Percentiles rank a stretch among this genome's conserved stretches.
These are phyloP conservation scores for Chytridium lagenaria DNA, from an alignment of 371 early-diverging fungal genomes.

Conservation along the genomic window DNA sequence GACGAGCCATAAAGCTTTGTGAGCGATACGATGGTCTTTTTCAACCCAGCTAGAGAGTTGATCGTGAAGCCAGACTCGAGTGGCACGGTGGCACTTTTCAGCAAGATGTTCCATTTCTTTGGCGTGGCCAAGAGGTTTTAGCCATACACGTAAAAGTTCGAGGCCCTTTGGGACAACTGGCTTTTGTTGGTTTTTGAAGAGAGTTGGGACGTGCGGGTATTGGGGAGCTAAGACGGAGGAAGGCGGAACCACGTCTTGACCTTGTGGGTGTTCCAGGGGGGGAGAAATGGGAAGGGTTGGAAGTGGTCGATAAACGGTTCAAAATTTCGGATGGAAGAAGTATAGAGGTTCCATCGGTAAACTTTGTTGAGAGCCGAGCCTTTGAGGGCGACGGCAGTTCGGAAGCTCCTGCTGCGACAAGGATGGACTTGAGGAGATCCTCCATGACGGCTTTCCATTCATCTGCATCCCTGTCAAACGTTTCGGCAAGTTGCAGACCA, in stretches of 20 bases:
- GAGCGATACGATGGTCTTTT: not conserved
- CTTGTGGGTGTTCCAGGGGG: constrained; percentile 9
- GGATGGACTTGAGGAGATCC: not conserved
- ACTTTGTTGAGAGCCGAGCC: not conserved
- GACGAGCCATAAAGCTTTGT: constrained; percentile 19
- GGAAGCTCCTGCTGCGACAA: not conserved
- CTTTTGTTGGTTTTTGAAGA: not conserved
- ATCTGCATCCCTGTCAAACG: not conserved
- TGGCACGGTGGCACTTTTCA: constrained; percentile 20
- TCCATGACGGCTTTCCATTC: not conserved
- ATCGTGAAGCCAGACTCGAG: constrained; percentile 30
- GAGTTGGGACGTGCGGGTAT: constrained; percentile 2
- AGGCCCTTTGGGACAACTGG: not conserved
- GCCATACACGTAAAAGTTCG: constrained; percentile 16
- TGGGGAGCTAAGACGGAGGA: not conserved
- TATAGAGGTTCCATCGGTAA: not conserved
- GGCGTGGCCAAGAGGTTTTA: constrained; percentile 30
- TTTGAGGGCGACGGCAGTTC: not conserved
- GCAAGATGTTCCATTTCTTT: constrained; percentile 14
- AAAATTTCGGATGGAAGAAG: not conserved
- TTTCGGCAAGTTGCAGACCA: not conserved
- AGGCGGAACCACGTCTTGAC: constrained; percentile 1
- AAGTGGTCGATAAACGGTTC: not conserved
- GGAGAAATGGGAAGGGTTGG: not conserved
- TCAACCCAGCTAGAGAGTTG: constrained; percentile 22